Evolutionary conservation across 495 filamentous ascomycete species (phyloP).

Genomic region (Aspergillus panamensis): DNA sequence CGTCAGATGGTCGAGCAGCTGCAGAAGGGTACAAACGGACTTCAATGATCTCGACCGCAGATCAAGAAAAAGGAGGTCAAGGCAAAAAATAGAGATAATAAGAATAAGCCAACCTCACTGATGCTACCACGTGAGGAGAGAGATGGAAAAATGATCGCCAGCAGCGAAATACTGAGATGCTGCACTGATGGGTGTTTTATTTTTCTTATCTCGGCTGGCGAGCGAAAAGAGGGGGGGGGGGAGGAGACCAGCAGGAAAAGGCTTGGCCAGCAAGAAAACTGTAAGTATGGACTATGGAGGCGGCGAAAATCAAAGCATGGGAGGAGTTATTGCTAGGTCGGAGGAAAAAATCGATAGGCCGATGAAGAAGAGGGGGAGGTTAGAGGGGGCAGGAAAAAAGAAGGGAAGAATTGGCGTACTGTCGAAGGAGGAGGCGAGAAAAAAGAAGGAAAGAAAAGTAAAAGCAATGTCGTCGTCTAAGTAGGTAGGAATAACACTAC

Average conservation of each 20-base stretch:
- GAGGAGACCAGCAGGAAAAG: slow-evolving; percentile 15
- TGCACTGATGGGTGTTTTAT: slow-evolving; percentile 3
- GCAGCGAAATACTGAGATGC: slow-evolving; percentile 12
- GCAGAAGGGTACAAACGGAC: slow-evolving; percentile 19
- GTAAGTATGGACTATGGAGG: slow-evolving; percentile 2
- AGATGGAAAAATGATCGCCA: slow-evolving; percentile 16
- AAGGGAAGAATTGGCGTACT: slow-evolving; percentile 7
- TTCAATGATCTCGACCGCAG: slow-evolving; percentile 11
- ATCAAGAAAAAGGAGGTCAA: slow-evolving; percentile 2
- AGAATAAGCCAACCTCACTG: slow-evolving; percentile 13
- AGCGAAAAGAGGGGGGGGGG: slow-evolving; percentile 10
- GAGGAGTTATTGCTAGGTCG: not conserved
- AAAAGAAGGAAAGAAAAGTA: slow-evolving; percentile 8
- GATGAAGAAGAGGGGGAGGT: not conserved
- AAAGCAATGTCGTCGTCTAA: not conserved
- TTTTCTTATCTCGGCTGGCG: slow-evolving; percentile 15
- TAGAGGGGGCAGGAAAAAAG: slow-evolving; percentile 3
- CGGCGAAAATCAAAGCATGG: slow-evolving; percentile 12
- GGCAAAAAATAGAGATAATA: slow-evolving; percentile 52
- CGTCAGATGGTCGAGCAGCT: too few species aligned
- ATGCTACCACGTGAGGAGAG: slow-evolving; percentile 27
- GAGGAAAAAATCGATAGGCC: not conserved
- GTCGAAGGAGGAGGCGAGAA: slow-evolving; percentile 8
- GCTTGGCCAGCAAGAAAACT: slow-evolving; percentile 20
- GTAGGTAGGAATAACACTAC: slow-evolving; percentile 10